Base-by-base conservation (phyloP, 139 green algal genomes). In the Chlamydomonas incerta region DNA sequence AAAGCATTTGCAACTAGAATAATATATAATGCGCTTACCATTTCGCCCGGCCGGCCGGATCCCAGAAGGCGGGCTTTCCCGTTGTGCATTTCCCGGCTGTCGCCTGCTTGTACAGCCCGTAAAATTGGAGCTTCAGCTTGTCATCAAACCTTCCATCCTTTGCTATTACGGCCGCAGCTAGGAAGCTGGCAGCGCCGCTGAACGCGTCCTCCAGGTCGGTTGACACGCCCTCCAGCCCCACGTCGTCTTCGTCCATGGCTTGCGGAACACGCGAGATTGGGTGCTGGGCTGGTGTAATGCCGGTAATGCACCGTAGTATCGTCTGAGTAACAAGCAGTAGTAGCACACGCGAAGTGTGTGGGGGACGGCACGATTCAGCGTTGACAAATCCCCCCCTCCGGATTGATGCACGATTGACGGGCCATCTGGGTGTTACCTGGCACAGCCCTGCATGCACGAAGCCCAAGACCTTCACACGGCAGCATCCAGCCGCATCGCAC, bases 71-170 rank as follows among this genome's bases (percentile, higher is more conserved):
- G 26, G 80, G 80, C 71, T 55, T n/a, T 35, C 80, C 68, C 26
- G 34, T 21, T 8, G 52, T 46, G n/a, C 68, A 86, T 63, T 77
- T 77, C 1, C 80, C 80, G 0, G 35, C 58, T 17, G 80, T 86
- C 11, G 68, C 80, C 34, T 86, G 80, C 52, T 86, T 86, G 29
- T 86, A 86, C 8, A 86, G 37, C 0, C 80, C 80, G 47, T 86
- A 86, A 29, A 86, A 79, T 26, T 79, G 34, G 34, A 86, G n/a
- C 28, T 87, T 87, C 26, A 75, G 47, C 28, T 82, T 81, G 15
- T 83, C 73, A 23, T 50, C 24, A 60, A 88, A 88, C 4, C 72
- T 46, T 6, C 46, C 33, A 50, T 88, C 74, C 58, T 84, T 84
- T 15, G 63, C 10, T 37, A 52, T 69, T 20, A 88, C 83, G 14